Evolutionary conservation across 73 alveolate species (phyloP).

Genomic region (Stentor roeselii): DNA sequence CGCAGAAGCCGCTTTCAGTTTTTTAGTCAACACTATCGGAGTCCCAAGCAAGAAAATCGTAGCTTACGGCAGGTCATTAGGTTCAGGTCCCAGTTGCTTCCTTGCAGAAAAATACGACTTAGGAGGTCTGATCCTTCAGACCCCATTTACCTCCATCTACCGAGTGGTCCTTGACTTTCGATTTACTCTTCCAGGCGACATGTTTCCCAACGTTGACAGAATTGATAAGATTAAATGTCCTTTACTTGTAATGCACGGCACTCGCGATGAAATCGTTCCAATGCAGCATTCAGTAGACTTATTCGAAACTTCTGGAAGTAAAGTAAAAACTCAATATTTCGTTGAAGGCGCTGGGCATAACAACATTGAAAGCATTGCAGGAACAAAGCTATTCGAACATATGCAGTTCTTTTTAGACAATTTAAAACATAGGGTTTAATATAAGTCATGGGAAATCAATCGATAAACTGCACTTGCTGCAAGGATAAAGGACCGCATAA

Average conservation of each 20-base stretch:
- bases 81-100: constrained; percentile 80
- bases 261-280: constrained; percentile 80
- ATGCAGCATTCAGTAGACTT: constrained; percentile 71
- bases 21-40: constrained; percentile 50
- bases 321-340: constrained; percentile 44
- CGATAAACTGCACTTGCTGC: background rate
- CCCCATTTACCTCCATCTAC: constrained; percentile 54
- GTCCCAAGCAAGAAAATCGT: constrained; percentile 48
- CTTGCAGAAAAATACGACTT: constrained; percentile 68
- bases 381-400: constrained; percentile 25
- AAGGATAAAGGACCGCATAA: background rate
- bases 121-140: constrained; percentile 67
- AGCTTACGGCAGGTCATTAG: constrained; percentile 74
- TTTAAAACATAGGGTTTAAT: no score
- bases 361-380: constrained; percentile 57
- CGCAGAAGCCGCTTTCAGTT: constrained; percentile 68
- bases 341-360: constrained; percentile 76
- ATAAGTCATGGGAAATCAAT: background rate
- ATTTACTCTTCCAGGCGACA: constrained; percentile 74
- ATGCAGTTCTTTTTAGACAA: background rate
- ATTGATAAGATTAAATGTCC: constrained; percentile 67
- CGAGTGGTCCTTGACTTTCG: constrained; percentile 76
- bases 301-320: constrained; percentile 45
- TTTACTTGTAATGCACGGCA: constrained; percentile 68
- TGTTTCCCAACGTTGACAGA: constrained; percentile 80